Evolutionary conservation across 179 eudicot species (phyloP), one percentile per base, ranked within the genome.

Genomic region (Gypsophila paniculata): DNA sequence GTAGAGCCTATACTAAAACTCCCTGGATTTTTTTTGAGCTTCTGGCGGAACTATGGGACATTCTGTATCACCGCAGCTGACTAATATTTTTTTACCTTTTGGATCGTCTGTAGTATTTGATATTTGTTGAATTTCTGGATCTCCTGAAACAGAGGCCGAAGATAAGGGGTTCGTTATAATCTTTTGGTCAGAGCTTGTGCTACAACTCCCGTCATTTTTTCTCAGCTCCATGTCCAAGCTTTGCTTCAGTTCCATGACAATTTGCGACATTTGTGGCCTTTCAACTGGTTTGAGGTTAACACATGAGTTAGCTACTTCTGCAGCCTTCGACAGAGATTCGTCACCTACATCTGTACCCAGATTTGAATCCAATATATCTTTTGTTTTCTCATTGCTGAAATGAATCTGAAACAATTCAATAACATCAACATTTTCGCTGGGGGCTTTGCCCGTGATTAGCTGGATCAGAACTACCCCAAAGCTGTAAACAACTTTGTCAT

Each of bases 391-490:
- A 15, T 51, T 4, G n/a, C n/a, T 51, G 5, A 8, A 51, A 13
- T 17, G 18, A 3, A 1, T 17, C n/a, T 0, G 18, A 13, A 51
- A 13, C 55, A 13, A 51, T 51, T 13, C 18, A 13, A 51, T n/a
- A 13, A 51, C 17, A 51, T 51, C 14, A 51, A 51, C 1, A 0
- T 29, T 29, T 29, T 1, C 4, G 34, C 34, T 29, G 34, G 34
- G 34, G 34, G 34, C 34, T 29, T 29, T 29, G 34, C 34, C 34
- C 4, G 34, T 29, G 34, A 67, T 44, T 2, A 46, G 70, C 70
- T 48, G 57, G 8, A 67, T 18, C 18, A 67, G 21, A 12, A 46
- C 57, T 29, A 62, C 66, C 8, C 66, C 66, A 18, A 62, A 62
- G 44, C 66, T 29, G 66, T 34, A 62, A 34, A 34, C 21, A 17